Evolutionary conservation across 2,329 filamentous ascomycete genomes (phyloP).

Genomic region (Neopestalotiopsis rosae): DNA sequence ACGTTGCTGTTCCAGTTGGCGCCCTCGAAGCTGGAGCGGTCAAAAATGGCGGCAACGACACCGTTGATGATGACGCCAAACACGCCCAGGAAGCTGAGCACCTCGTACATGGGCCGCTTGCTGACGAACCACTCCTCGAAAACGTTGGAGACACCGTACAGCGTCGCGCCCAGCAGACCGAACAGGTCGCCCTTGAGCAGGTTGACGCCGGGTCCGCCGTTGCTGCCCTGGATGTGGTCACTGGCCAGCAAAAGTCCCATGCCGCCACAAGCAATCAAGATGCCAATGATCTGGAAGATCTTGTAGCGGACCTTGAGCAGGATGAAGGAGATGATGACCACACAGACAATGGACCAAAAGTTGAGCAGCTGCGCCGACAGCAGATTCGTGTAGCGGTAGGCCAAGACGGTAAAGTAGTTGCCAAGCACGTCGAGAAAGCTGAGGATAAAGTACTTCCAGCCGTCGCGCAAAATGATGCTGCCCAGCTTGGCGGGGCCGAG

Average conservation of each 20-base stretch:
- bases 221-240: slow-evolving; percentile 81
- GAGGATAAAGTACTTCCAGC: slow-evolving; percentile 94
- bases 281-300: slow-evolving; percentile 81
- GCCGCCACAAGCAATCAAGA: slow-evolving; percentile 88
- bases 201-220: slow-evolving; percentile 70
- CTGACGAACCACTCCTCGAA: slow-evolving; percentile 94
- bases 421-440: slow-evolving; percentile 94
- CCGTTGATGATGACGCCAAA: slow-evolving; percentile 93
- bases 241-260: slow-evolving; percentile 86
- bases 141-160: slow-evolving; percentile 90
- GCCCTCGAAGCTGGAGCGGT: slow-evolving; percentile 72
- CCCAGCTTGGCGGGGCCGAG: slow-evolving; percentile 78
- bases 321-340: slow-evolving; percentile 82
- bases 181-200: slow-evolving; percentile 92
- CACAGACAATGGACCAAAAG: slow-evolving; percentile 97
- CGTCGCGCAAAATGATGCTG: slow-evolving; percentile 68
- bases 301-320: slow-evolving; percentile 91
- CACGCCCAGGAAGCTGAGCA: slow-evolving; percentile 87
- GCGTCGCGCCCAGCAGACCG: slow-evolving; percentile 83
- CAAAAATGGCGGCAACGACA: slow-evolving; percentile 88
- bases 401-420: slow-evolving; percentile 97
- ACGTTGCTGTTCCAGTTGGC: slow-evolving; percentile 71
- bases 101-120: slow-evolving; percentile 87
- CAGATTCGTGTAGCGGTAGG: slow-evolving; percentile 91
- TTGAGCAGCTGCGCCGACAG: slow-evolving; percentile 94